Base-by-base conservation (phyloP, 495 filamentous ascomycete species). In the Xylaria venustula region DNA sequence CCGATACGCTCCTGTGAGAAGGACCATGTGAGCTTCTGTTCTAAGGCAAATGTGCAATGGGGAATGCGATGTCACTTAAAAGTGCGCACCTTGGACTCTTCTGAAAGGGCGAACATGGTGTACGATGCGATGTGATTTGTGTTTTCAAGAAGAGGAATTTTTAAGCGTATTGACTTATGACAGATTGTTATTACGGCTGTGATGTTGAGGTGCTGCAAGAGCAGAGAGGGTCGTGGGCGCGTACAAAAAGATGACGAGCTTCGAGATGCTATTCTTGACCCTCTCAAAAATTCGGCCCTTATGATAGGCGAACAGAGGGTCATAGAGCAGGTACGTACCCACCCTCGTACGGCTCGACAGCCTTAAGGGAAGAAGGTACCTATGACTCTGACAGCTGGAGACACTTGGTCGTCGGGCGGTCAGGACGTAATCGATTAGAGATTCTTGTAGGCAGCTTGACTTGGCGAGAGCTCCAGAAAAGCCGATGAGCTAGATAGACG, bases 61-160 rank as follows among this genome's bases (percentile, higher is more conserved):
- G 30, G 1, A 8, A 19, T 1, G 45, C 20, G 7, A 15, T 49
- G 11, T 15, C 25, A n/a, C 4, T 5, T 1, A 1, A 15, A 3
- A 42, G 26, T 26, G 22, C 56, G 59, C 70, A 96, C 93, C 88
- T 97, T 98, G 64, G 91, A 90, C 78, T 98, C 94, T 74, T 98
- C 94, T 36, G 94, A 98, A 64, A 98, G 88, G 77, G 92, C 87
- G 70, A 94, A 90, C 84, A 89, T 91, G 55, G 69, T 83, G 76
- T 58, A 55, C 30, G 54, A 23, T 47, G 22, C 6, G 42, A 17
- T 26, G 22, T 25, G 2, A 26, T 48, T 48, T 40, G 45, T 23
- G 26, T 30, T 34, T 5, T 34, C 5, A 34, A n/a, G n/a, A n/a
- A n/a, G n/a, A n/a, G n/a, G n/a, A n/a, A n/a, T n/a, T n/a, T n/a